Base-by-base conservation (phyloP, 768 basidiomycete species). In the Rhodotorula toruloides region DNA sequence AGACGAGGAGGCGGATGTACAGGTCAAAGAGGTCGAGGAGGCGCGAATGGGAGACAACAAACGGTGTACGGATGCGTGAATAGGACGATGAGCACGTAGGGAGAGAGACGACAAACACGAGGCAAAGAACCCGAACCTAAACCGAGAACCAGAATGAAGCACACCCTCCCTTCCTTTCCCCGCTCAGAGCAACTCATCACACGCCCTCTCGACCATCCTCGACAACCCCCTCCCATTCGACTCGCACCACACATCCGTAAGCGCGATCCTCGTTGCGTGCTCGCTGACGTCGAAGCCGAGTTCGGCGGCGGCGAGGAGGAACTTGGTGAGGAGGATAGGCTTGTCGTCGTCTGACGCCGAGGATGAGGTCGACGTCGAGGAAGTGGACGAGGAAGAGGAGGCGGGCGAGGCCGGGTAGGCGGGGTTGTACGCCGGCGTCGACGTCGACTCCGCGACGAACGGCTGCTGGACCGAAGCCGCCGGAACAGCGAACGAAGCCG, bases 281-380 rank as follows among this genome's bases (percentile, higher is more conserved):
- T 29, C 34, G 14, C 43, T 27, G 25, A 61, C 32, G 50, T 54
- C 60, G 17, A 61, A 22, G 16, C 50, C 60, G 60, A 61, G 50
- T 19, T 61, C 50, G n/a, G 25, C 25, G 17, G 6, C 11, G 31
- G 42, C 42, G 60, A 52, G 50, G 52, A 61, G 50, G 52, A 54
- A 54, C 2, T 31, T 44, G 8, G 60, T 61, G 32, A 61, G 60
- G 22, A 61, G 50, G 43, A 61, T 27, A 16, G 60, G 43, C 42
- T 21, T n/a, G 49, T 27, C 37, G 53, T 37, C 53, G 53, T 43
- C 54, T n/a, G n/a, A n/a, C n/a, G n/a, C n/a, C n/a, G n/a, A n/a
- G n/a, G n/a, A n/a, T n/a, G 44, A 25, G 6, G 44, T n/a, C 21
- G 44, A n/a, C 13, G 12, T 17, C 10, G 42, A 9, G 8, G 42